Base-by-base conservation (phyloP, 768 basidiomycete genomes). In the Tricholoma terreum region DNA sequence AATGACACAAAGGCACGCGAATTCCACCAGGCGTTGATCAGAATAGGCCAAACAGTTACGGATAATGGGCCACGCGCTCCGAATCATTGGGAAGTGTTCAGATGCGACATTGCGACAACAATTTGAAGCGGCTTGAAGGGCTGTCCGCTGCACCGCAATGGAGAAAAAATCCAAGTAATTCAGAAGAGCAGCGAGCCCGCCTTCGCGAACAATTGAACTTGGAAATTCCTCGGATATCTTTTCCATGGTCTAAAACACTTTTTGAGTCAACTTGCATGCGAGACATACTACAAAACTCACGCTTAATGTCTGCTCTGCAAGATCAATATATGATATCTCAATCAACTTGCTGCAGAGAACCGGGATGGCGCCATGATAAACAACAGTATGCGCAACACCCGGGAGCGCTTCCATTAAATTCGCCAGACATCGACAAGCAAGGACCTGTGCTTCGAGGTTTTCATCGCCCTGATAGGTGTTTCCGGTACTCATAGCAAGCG, bases 361-460 rank as follows among this genome's bases (percentile, higher is more conserved):
- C 15, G 94, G 94, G 57, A 99, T 95, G 15, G 96, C 97, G n/a
- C 96, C 96, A 66, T 96, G 92, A 70, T 97, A 92, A 36, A 98
- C 96, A 64, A 99, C 88, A 45, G 93, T 94, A 68, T 98, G 94
- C n/a, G 94, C 93, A 40, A 94, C 90, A 22, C 95, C 94, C 15
- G 97, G 97, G 19, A 98, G 80, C n/a, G 94, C 96, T 72, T 98
- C 97, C 93, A 98, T 95, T 55, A 99, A 80, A 71, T 99, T 98
- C 49, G 95, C 96, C 52, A 99, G 79, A 69, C 97, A 99, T 60
- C 97, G 82, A 72, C 95, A 98, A 27, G 97, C 97, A 48, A 98
- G 82, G 50, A 98, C 86, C 73, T 98, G 95, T 53, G 94, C 93
- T 74, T 98, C 95, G 30, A 90, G 82, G 63, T 90, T 91, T 58